Evolutionary conservation across 179 eudicot species (phyloP).

Genomic region (Actinidia arguta): DNA sequence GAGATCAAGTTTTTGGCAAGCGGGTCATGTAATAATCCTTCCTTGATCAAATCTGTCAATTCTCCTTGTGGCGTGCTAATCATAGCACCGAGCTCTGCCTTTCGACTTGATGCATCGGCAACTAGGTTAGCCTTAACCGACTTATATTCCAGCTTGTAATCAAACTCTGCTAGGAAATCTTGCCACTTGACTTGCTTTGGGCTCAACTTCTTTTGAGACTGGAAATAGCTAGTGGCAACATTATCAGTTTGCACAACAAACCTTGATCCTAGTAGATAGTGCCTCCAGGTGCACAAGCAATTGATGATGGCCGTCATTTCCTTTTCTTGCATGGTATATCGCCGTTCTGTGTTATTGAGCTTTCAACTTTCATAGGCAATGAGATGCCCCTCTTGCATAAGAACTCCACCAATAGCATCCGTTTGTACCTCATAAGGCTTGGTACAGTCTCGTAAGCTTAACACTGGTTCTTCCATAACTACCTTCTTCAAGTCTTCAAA

Average conservation of each 20-base stretch:
- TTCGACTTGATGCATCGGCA: background rate
- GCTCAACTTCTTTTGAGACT: too few species aligned
- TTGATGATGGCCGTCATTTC: too few species aligned
- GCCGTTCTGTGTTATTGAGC: too few species aligned
- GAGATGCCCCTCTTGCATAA: background rate
- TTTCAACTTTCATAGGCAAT: background rate
- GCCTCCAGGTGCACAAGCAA: too few species aligned
- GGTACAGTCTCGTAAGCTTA: background rate
- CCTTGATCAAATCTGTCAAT: background rate
- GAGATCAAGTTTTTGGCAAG: background rate
- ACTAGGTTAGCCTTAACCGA: background rate
- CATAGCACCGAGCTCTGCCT: background rate
- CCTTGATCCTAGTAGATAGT: background rate
- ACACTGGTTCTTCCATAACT: background rate
- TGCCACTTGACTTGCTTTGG: too few species aligned
- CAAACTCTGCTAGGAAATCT: background rate
- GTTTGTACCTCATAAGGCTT: background rate
- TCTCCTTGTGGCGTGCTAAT: background rate
- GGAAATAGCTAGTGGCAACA: too few species aligned
- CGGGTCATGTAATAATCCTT: background rate
- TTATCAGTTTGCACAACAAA: background rate
- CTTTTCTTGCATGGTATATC: too few species aligned
- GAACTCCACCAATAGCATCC: too few species aligned
- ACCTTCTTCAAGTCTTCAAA: constrained; percentile 13
- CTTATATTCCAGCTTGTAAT: background rate